These are phyloP conservation scores for Podospora tetraspora DNA, from an alignment of 495 filamentous ascomycete species.

Conservation along the genomic window DNA sequence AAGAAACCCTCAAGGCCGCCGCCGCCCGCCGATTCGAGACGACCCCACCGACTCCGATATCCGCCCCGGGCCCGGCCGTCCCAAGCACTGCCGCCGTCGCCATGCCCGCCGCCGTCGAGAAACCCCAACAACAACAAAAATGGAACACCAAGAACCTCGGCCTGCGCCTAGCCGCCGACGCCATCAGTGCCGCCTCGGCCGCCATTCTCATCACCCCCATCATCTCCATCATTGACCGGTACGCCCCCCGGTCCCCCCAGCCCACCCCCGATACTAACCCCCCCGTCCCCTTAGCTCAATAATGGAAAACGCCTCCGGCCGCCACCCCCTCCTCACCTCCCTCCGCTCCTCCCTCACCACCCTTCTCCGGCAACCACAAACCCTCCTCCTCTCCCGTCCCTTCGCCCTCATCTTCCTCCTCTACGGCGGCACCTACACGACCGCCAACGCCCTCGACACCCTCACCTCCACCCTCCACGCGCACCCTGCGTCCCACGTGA, in stretches of 20 bases:
- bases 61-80: not conserved
- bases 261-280: slow-evolving; percentile 1
- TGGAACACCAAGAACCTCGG: slow-evolving; percentile 78
- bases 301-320: slow-evolving; percentile 90
- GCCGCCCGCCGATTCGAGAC: not conserved
- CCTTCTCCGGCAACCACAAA: slow-evolving; percentile 62
- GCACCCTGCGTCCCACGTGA: slow-evolving; percentile 53
- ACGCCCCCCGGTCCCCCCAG: slow-evolving; percentile 22
- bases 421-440: slow-evolving; percentile 87
- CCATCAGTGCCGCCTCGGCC: slow-evolving; percentile 65
- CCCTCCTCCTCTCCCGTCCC: slow-evolving; percentile 70
- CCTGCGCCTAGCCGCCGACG: slow-evolving; percentile 65
- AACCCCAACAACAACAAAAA: slow-evolving; percentile 18
- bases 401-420: slow-evolving; percentile 83
- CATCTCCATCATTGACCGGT: slow-evolving; percentile 91
- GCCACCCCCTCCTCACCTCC: slow-evolving; percentile 62
- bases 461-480: slow-evolving; percentile 58
- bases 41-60: not conserved
- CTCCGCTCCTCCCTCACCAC: slow-evolving; percentile 57
- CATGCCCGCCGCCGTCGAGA: not conserved
- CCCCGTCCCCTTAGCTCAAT: slow-evolving; percentile 57
- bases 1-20: not conserved
- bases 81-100: not conserved
- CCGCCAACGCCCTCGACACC: slow-evolving; percentile 86
- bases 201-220: slow-evolving; percentile 80